Conservation (phyloP, 1,139 yeast species). For the Lodderomyces orthopsilosis region DNA sequence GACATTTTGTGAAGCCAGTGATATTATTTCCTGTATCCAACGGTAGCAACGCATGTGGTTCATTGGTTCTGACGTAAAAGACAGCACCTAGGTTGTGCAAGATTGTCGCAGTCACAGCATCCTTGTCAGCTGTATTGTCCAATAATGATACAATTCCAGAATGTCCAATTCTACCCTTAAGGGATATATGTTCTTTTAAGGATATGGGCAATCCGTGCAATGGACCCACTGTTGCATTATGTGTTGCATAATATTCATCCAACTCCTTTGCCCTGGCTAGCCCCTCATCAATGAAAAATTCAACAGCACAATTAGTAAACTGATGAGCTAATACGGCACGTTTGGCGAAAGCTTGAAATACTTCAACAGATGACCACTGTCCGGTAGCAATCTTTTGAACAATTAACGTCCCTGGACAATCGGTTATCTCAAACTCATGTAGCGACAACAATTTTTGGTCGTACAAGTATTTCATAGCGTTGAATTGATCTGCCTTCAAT, state of each 20-base stretch:
- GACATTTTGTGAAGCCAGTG: conserved; percentile 33
- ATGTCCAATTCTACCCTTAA: conserved; percentile 54
- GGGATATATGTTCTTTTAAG: conserved; percentile 55
- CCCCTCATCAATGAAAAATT: conserved; percentile 36
- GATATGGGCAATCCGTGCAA: conserved; percentile 42
- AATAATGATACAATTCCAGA: conserved; percentile 60
- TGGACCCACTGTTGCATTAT: conserved; percentile 29
- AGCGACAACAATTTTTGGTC: conserved; percentile 40
- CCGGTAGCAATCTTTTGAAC: conserved; percentile 34
- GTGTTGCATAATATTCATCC: conserved; percentile 25
- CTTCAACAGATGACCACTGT: conserved; percentile 41
- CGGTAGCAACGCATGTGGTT: conserved; percentile 40
- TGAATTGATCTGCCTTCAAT: conserved; percentile 41
- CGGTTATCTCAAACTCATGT: conserved; percentile 48
- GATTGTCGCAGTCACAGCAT: conserved; percentile 25
- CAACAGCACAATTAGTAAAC: conserved; percentile 35
- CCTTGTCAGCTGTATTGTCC: conserved; percentile 42
- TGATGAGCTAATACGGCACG: conserved; percentile 49
- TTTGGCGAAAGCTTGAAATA: conserved; percentile 49
- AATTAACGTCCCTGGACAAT: conserved; percentile 36
- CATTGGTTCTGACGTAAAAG: conserved; percentile 32
- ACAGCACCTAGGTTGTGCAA: conserved; percentile 32
- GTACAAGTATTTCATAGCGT: conserved; percentile 43
- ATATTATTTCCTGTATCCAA: conserved; percentile 36
- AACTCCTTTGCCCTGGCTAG: conserved; percentile 25